These are phyloP conservation scores for Saccharomycopsis microspora DNA, from an alignment of 805 yeast species.

Conservation along the genomic window DNA sequence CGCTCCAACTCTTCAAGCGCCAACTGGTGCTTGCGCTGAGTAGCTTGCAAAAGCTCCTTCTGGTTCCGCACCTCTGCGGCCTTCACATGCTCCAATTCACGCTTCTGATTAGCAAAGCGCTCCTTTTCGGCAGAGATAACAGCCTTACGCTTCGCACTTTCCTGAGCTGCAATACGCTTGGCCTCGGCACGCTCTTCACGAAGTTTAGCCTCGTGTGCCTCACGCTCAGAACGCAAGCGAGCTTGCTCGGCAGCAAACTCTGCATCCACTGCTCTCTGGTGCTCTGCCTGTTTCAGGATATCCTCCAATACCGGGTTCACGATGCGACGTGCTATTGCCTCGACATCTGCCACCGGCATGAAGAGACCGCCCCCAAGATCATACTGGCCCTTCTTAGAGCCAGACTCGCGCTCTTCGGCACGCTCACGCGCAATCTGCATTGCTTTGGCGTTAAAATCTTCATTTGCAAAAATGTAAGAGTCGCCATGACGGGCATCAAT, in stretches of 20 bases:
- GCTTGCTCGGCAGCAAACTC: constrained; percentile 20
- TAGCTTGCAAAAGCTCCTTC: constrained; percentile 7
- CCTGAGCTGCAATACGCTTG: neutral
- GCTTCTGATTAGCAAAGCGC: constrained; percentile 4
- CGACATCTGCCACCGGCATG: constrained; percentile 66
- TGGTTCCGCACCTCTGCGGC: constrained; percentile 12
- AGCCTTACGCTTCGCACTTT: constrained; percentile 1
- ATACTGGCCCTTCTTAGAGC: constrained; percentile 16
- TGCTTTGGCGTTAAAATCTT: constrained; percentile 60
- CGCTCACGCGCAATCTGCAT: constrained; percentile 65
- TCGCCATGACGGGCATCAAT: constrained; percentile 32
- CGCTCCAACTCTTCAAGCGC: constrained; percentile 7
- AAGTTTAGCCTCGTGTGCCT: constrained; percentile 8
- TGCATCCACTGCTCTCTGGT: constrained; percentile 51
- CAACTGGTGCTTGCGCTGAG: constrained; percentile 11
- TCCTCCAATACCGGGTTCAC: constrained; percentile 78
- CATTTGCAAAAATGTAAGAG: constrained; percentile 30
- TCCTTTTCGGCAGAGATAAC: constrained; percentile 7
- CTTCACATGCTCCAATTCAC: constrained; percentile 12
- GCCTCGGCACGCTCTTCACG: constrained; percentile 5
- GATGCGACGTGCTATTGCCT: constrained; percentile 64
- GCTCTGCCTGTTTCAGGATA: constrained; percentile 55
- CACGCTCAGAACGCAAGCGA: constrained; percentile 8
- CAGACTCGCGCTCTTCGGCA: constrained; percentile 29
- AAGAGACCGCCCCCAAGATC: constrained; percentile 83